A percentile compares a stretch with the other conserved stretches of the same genome.
Conservation (phyloP, 345 rosid genomes). For the Firmiana major region DNA sequence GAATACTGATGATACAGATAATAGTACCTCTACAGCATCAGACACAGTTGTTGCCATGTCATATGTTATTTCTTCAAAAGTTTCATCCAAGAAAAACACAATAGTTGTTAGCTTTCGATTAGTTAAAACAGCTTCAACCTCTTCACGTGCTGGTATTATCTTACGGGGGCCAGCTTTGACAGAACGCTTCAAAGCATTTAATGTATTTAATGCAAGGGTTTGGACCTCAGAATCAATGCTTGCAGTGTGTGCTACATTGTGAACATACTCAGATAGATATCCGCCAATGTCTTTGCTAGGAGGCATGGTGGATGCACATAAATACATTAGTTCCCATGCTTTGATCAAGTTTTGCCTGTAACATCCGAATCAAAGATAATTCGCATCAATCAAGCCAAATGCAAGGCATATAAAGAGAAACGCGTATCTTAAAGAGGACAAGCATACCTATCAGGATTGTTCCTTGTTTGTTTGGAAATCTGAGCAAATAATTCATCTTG, state of each 20-base stretch:
- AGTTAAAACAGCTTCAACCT: slow-evolving; percentile 87
- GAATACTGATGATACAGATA: neutral
- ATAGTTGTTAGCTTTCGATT: slow-evolving; percentile 88
- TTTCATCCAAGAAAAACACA: slow-evolving; percentile 93
- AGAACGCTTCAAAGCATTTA: slow-evolving; percentile 86
- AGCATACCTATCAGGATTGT: slow-evolving; percentile 76
- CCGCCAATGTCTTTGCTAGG: slow-evolving; percentile 97
- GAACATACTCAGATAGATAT: slow-evolving; percentile 87
- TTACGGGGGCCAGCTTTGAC: slow-evolving; percentile 95
- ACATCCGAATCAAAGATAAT: slow-evolving; percentile 14
- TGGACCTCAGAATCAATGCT: slow-evolving; percentile 73
- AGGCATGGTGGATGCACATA: slow-evolving; percentile 97
- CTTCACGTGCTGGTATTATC: slow-evolving; percentile 88
- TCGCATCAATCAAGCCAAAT: slow-evolving; percentile 3
- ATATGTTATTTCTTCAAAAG: slow-evolving; percentile 94
- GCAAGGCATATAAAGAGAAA: neutral
- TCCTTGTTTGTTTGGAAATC: slow-evolving; percentile 94
- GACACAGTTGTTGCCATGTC: slow-evolving; percentile 95
- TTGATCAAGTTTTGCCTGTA: slow-evolving; percentile 74
- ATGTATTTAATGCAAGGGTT: slow-evolving; percentile 68
- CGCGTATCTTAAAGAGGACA: neutral
- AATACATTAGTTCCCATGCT: slow-evolving; percentile 95
- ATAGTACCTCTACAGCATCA: slow-evolving; percentile 93
- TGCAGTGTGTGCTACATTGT: slow-evolving; percentile 67
- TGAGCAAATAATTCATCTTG: slow-evolving; percentile 96